Percentiles rank a stretch among this genome's conserved stretches.
Evolutionary conservation across 2,329 filamentous ascomycete species (phyloP).

Genomic region (Juglanconis sp.): DNA sequence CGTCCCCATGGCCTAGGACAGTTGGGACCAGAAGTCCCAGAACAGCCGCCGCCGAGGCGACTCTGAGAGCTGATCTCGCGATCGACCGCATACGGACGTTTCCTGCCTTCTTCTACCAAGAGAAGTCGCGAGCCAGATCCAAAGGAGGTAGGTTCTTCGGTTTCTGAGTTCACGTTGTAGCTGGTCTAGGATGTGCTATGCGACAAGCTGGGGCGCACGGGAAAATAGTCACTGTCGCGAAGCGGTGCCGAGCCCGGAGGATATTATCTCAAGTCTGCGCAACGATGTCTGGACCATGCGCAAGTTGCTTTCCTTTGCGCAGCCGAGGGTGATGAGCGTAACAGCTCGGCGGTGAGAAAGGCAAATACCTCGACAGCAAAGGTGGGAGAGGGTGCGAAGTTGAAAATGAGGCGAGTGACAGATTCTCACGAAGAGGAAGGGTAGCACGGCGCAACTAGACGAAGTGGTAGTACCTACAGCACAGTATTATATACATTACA

Average conservation of each 20-base stretch:
- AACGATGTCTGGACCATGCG: neutral
- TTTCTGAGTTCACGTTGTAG: neutral
- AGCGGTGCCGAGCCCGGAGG: neutral
- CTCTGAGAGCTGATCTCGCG: conserved; percentile 22
- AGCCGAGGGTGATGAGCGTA: neutral
- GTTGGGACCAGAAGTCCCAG: conserved; percentile 27
- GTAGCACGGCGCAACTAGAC: neutral
- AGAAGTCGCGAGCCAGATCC: neutral
- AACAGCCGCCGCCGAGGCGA: conserved; percentile 28
- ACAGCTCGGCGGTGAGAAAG: neutral
- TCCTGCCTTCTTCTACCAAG: neutral
- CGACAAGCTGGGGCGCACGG: neutral
- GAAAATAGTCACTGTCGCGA: neutral
- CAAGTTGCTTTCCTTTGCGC: neutral
- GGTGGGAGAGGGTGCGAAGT: neutral
- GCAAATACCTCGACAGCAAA: neutral
- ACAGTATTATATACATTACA: neutral
- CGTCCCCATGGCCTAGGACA: conserved; percentile 31
- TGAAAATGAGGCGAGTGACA: neutral
- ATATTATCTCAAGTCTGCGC: neutral
- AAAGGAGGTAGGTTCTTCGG: neutral
- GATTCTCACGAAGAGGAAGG: neutral
- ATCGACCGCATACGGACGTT: conserved; percentile 22
- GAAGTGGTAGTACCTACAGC: neutral
- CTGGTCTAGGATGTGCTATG: neutral